Evolutionary conservation across 306 rosid species (phyloP).

Genomic region (Betula pendula): DNA sequence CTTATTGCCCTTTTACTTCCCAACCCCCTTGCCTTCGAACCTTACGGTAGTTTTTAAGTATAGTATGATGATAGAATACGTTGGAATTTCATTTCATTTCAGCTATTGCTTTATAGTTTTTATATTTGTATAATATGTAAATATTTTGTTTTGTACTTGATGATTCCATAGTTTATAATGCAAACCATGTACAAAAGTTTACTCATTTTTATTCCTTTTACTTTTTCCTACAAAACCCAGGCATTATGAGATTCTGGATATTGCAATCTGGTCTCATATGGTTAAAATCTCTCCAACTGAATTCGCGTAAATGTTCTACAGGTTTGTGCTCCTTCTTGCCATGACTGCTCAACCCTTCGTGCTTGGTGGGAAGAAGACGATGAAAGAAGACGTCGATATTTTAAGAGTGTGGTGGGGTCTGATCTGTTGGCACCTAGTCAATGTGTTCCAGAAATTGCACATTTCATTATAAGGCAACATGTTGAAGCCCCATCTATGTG

Average conservation of each 20-base stretch:
- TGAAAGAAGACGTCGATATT: slow-evolving; percentile 75
- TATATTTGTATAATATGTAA: too few relatives aligned
- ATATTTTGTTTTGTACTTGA: too few relatives aligned
- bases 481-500: slow-evolving; percentile 98
- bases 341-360: slow-evolving; percentile 91
- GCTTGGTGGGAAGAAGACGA: slow-evolving; percentile 99
- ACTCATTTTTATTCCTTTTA: not conserved
- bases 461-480: slow-evolving; percentile 72
- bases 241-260: slow-evolving; percentile 1
- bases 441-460: slow-evolving; percentile 74
- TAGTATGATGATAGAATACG: too few relatives aligned
- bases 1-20: too few relatives aligned
- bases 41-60: too few relatives aligned
- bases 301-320: slow-evolving; percentile 30
- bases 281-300: not conserved
- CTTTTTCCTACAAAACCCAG: not conserved
- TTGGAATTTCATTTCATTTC: too few relatives aligned
- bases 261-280: slow-evolving; percentile 1
- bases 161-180: not conserved
- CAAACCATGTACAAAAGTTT: not conserved
- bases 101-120: too few relatives aligned
- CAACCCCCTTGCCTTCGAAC: too few relatives aligned
- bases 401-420: slow-evolving; percentile 62
- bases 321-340: slow-evolving; percentile 99
- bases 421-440: slow-evolving; percentile 64